These are phyloP conservation scores for Coemansia sp. DNA, from an alignment of 192 early-diverging fungal genomes.

Conservation along the genomic window DNA sequence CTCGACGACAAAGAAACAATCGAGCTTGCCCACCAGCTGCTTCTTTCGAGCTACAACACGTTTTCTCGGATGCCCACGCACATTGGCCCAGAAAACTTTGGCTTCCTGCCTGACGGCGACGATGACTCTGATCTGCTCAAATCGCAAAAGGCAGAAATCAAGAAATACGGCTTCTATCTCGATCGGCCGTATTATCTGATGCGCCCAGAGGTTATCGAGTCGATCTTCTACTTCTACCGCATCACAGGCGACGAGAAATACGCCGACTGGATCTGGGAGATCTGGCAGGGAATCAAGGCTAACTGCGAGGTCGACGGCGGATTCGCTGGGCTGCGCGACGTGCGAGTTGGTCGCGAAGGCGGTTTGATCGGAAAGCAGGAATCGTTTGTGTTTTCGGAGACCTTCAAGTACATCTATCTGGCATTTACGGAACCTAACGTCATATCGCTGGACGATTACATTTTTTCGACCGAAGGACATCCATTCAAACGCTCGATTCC, in stretches of 20 bases:
- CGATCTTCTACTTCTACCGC: conserved; percentile 82
- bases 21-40: conserved; percentile 38
- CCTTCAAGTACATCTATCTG: conserved; percentile 94
- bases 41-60: conserved; percentile 45
- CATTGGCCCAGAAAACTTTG: conserved; percentile 56
- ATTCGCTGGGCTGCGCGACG: conserved; percentile 61
- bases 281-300: conserved; percentile 86
- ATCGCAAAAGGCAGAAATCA: conserved; percentile 40
- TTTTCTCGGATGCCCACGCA: conserved; percentile 51
- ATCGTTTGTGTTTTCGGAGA: conserved; percentile 92
- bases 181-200: conserved; percentile 66
- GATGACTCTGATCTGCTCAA: conserved; percentile 35
- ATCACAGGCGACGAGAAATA: conserved; percentile 88
- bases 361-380: conserved; percentile 53
- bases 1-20: conserved; percentile 42
- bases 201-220: conserved; percentile 90
- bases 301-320: conserved; percentile 69
- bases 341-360: conserved; percentile 37
- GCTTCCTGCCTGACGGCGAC: conserved; percentile 45
- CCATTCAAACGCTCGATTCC: conserved; percentile 61
- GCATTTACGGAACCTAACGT: conserved; percentile 71
- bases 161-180: conserved; percentile 52
- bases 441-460: conserved; percentile 79
- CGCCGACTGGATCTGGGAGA: conserved; percentile 78
- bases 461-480: conserved; percentile 97